Percentiles rank a stretch among this genome's conserved stretches.
These are phyloP conservation scores for Colletotrichum cordylinicola DNA, from an alignment of 2,329 filamentous ascomycete genomes.

Conservation along the genomic window DNA sequence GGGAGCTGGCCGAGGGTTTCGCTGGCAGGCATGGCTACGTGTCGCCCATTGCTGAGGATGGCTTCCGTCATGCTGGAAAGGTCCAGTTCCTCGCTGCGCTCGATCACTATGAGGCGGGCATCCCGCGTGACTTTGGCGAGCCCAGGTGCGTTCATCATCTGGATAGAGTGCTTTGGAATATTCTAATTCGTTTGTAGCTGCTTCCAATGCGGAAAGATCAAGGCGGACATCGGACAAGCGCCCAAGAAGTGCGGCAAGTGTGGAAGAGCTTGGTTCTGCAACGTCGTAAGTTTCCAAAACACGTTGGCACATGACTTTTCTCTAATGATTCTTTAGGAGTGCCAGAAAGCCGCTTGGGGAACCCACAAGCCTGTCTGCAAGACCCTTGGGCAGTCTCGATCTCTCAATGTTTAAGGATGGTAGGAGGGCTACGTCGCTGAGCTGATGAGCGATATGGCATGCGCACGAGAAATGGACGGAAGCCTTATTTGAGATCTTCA, in stretches of 20 bases:
- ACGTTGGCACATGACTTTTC: neutral
- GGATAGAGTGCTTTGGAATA: neutral
- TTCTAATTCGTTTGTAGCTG: conserved; percentile 17
- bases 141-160: conserved; percentile 7
- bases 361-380: neutral
- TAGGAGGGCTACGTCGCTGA: neutral
- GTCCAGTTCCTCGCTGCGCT: conserved; percentile 27
- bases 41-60: neutral
- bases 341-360: neutral
- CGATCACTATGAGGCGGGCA: conserved; percentile 25
- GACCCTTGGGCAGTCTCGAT: neutral
- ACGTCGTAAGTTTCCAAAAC: conserved; percentile 3
- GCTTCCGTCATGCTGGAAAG: conserved; percentile 24
- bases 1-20: conserved; percentile 16
- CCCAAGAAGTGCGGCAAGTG: conserved; percentile 18
- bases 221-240: conserved; percentile 13
- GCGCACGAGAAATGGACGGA: neutral
- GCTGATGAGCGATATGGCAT: neutral
- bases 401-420: neutral
- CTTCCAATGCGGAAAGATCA: conserved; percentile 27
- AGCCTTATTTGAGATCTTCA: neutral
- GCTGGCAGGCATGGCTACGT: neutral
- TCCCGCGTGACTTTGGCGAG: conserved; percentile 21
- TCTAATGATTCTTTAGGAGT: neutral
- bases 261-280: conserved; percentile 23